Percentiles rank a stretch among this genome's conserved stretches.
phyloP scores from a whole-genome alignment of 257 asterid species.

The Phtheirospermum japonicum region DNA sequence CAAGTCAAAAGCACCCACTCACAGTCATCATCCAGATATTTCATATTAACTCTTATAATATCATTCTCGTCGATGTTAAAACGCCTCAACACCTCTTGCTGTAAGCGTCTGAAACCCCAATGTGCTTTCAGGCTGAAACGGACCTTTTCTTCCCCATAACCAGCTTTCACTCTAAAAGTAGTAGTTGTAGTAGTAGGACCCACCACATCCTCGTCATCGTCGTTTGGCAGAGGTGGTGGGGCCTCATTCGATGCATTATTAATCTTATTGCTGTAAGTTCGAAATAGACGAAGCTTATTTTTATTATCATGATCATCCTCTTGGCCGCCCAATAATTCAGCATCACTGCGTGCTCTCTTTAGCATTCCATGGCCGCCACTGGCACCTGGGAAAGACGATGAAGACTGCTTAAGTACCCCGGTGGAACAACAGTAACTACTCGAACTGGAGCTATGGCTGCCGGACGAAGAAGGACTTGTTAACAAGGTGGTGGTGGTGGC shows the following conservation, averaged over 20 bases:
- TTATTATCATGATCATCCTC: slow-evolving; percentile 24
- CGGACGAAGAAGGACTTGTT: slow-evolving; percentile 66
- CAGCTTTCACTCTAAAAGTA: slow-evolving; percentile 56
- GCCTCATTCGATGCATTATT: slow-evolving; percentile 6
- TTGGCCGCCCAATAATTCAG: slow-evolving; percentile 42
- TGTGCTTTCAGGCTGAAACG: slow-evolving; percentile 62
- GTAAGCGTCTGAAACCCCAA: slow-evolving; percentile 56
- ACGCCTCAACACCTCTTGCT: slow-evolving; percentile 55
- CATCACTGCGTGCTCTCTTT: slow-evolving; percentile 45
- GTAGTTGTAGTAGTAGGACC: not conserved
- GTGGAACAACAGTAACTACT: slow-evolving; percentile 48
- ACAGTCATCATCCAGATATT: slow-evolving; percentile 70
- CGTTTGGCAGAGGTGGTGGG: not conserved
- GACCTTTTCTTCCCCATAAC: slow-evolving; percentile 63
- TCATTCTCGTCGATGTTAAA: slow-evolving; percentile 46
- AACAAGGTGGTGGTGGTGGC: slow-evolving; percentile 32
- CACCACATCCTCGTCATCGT: slow-evolving; percentile 18
- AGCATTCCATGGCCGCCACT: slow-evolving; percentile 10
- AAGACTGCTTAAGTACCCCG: slow-evolving; percentile 38
- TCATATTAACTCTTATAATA: slow-evolving; percentile 45
- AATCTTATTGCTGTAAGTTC: slow-evolving; percentile 56
- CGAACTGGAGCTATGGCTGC: slow-evolving; percentile 69
- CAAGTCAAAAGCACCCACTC: slow-evolving; percentile 90
- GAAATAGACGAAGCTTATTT: slow-evolving; percentile 40
- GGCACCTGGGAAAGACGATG: slow-evolving; percentile 19